Evolutionary conservation across 2,329 filamentous ascomycete genomes (phyloP).

Genomic region (Penicillium psychrosexuale): DNA sequence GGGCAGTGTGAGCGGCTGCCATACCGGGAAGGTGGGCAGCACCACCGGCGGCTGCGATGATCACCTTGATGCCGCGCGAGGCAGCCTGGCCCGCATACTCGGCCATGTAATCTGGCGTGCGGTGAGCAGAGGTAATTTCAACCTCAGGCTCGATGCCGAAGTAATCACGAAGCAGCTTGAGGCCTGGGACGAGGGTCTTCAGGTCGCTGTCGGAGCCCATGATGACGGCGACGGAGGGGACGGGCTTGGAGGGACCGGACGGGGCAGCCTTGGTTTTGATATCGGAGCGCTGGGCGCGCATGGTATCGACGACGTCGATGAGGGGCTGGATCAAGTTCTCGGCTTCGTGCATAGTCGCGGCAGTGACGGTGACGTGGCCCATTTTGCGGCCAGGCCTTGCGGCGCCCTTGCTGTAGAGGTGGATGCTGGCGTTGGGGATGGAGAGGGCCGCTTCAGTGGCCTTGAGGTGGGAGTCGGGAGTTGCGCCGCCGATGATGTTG

Average conservation of each 20-base stretch:
- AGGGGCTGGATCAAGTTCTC: conserved; percentile 67
- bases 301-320: conserved; percentile 73
- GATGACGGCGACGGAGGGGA: conserved; percentile 44
- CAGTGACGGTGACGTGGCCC: conserved; percentile 84
- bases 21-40: conserved; percentile 74
- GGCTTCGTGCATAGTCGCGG: conserved; percentile 64
- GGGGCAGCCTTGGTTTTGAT: conserved; percentile 33
- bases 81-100: conserved; percentile 63
- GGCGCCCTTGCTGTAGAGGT: conserved; percentile 85
- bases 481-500: conserved; percentile 56
- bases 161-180: conserved; percentile 43
- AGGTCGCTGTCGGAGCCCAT: conserved; percentile 52
- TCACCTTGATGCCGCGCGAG: conserved; percentile 64
- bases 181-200: conserved; percentile 44
- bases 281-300: conserved; percentile 57
- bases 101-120: conserved; percentile 69
- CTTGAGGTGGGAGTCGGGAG: conserved; percentile 60
- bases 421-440: conserved; percentile 62
- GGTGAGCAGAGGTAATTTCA: conserved; percentile 55
- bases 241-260: conserved; percentile 33
- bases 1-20: conserved; percentile 65
- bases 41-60: conserved; percentile 73
- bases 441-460: conserved; percentile 57
- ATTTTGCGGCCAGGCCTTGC: conserved; percentile 90
- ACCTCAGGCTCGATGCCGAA: conserved; percentile 46